A percentile compares a stretch with the other conserved stretches of the same genome.
Evolutionary conservation across 2,329 filamentous ascomycete species (phyloP).

Genomic region (Talaromyces verruculosus): DNA sequence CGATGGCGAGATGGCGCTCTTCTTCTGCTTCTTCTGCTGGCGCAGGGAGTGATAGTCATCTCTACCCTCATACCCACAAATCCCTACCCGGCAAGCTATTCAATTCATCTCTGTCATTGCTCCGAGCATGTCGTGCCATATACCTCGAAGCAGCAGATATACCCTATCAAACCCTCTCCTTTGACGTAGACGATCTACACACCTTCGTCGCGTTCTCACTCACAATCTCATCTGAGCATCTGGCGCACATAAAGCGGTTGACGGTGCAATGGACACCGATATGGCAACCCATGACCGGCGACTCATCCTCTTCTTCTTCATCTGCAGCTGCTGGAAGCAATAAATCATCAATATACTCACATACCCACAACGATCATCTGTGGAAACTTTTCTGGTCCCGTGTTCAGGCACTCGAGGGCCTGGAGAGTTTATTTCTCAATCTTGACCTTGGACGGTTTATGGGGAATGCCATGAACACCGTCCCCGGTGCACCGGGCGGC

Average conservation of each 20-base stretch:
- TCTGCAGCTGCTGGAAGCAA: neutral
- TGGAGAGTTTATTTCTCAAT: constrained; percentile 29
- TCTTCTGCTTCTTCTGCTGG: constrained; percentile 15
- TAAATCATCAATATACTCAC: constrained; percentile 30
- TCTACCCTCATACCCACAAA: constrained; percentile 39
- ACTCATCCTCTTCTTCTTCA: constrained; percentile 8
- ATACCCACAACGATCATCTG: constrained; percentile 39
- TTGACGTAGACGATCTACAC: constrained; percentile 40
- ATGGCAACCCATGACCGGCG: constrained; percentile 36
- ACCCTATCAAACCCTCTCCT: constrained; percentile 32
- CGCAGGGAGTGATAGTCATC: neutral
- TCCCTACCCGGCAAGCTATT: constrained; percentile 29
- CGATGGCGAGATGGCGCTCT: constrained; percentile 34
- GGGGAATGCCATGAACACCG: constrained; percentile 17
- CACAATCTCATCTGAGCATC: constrained; percentile 26
- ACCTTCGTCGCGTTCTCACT: constrained; percentile 38
- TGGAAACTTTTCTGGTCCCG: constrained; percentile 35
- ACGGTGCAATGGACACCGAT: constrained; percentile 38
- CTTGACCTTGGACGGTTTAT: constrained; percentile 37
- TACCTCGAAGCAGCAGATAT: constrained; percentile 35
- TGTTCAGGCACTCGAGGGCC: constrained; percentile 26
- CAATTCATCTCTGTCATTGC: constrained; percentile 28
- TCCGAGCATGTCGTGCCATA: constrained; percentile 37
- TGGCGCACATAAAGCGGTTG: constrained; percentile 27
- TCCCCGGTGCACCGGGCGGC: neutral